These are phyloP conservation scores for Pterocarpus santalinus DNA, from an alignment of 306 rosid genomes.

Conservation along the genomic window DNA sequence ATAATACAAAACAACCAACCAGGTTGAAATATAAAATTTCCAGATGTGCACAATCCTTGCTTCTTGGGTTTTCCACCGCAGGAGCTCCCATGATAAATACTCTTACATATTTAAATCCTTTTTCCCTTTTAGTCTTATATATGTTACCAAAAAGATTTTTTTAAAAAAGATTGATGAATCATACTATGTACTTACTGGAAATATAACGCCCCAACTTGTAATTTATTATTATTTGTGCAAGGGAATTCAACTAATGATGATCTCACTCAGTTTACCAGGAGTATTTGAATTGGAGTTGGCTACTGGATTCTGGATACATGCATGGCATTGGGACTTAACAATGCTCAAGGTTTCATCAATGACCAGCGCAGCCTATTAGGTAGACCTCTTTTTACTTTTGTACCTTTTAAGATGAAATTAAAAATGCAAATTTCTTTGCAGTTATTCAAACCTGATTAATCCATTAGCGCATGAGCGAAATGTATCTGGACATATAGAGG, in stretches of 20 bases:
- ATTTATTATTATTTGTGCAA: not conserved
- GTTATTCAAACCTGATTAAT: not conserved
- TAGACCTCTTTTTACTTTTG: not conserved
- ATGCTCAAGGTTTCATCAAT: not conserved
- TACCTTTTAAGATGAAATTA: not conserved
- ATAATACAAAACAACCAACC: not conserved
- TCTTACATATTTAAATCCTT: too few relatives aligned
- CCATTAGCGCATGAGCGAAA: constrained; percentile 23
- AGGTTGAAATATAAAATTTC: not conserved
- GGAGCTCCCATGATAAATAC: not conserved
- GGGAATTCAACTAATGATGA: not conserved
- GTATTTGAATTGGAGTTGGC: not conserved
- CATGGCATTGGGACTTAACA: not conserved
- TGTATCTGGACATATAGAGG: constrained; percentile 20
- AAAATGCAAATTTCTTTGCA: not conserved
- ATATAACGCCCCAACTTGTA: not conserved
- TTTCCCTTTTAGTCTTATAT: not conserved
- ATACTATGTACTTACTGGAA: too few relatives aligned
- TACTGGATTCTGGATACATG: constrained; percentile 15
- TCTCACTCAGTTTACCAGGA: not conserved
- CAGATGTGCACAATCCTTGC: not conserved
- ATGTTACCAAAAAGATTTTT: too few relatives aligned
- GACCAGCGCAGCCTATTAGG: not conserved
- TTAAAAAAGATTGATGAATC: too few relatives aligned
- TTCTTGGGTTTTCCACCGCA: not conserved